Evolutionary conservation across 805 yeast species (phyloP).

Genomic region (Zygotorulaspora florentina): DNA sequence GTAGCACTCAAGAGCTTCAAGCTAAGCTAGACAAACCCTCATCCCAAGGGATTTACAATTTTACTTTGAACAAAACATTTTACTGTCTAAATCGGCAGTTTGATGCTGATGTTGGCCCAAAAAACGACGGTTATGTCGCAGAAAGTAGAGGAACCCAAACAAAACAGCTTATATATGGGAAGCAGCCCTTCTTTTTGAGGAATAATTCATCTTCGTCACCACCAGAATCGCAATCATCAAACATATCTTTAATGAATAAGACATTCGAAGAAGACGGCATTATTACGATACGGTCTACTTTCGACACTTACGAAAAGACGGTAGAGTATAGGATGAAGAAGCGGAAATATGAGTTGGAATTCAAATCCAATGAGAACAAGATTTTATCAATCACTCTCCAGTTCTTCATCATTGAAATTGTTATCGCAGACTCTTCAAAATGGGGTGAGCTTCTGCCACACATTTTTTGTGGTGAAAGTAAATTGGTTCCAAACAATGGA

Average conservation of each 20-base stretch:
- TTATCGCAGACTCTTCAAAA: conserved; percentile 12
- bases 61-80: conserved; percentile 8
- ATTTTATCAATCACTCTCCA: conserved; percentile 5
- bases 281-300: neutral
- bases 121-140: conserved; percentile 3
- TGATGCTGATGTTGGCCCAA: neutral
- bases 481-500: neutral
- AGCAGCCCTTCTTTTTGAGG: conserved; percentile 3
- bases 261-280: conserved; percentile 1
- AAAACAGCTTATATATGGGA: conserved; percentile 2
- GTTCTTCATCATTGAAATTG: conserved; percentile 11
- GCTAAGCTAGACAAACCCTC: conserved; percentile 1
- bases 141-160: neutral
- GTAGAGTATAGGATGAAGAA: conserved; percentile 4
- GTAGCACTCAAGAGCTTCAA: conserved; percentile 6
- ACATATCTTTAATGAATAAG: conserved; percentile 1
- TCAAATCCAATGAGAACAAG: conserved; percentile 2
- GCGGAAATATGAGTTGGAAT: conserved; percentile 7
- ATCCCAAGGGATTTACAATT: conserved; percentile 1
- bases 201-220: conserved; percentile 6
- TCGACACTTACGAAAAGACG: conserved; percentile 4
- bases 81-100: conserved; percentile 10
- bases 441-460: conserved; percentile 16
- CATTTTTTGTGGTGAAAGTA: conserved; percentile 10
- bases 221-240: conserved; percentile 5